Evolutionary conservation across 2,329 filamentous ascomycete genomes (phyloP), one percentile per base, ranked within the genome.

Genomic region (Aspergillus floridensis): DNA sequence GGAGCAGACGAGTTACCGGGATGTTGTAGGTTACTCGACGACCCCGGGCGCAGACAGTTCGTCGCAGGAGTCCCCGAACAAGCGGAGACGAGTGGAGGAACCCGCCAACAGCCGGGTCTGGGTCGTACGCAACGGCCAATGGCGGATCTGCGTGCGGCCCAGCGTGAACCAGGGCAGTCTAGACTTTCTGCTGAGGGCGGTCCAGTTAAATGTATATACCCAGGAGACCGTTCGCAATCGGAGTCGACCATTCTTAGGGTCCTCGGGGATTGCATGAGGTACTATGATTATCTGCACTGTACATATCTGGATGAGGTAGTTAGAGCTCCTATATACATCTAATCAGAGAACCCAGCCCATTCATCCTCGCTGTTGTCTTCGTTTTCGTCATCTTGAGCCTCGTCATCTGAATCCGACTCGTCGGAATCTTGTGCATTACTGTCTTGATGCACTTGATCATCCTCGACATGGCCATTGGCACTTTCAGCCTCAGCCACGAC

Each of bases 161-260:
- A 72, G 72, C 11, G 63, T 66, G 4, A 79, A 76, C 68, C 70
- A 64, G 31, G 79, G 78, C 41, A 79, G 80, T 2, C 81, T 88
- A 58, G 89, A 93, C 75, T 88, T 91, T 59, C 82, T 91, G 22
- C 81, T 96, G 53, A 81, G 89, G 16, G 90, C 87, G 0, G 89
- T 93, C 35, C 92, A 90, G 74, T 71, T 96, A 26, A 89, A 96
- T 65, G 89, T 88, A 0, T 84, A 87, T 66, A 88, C 82, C 56
- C 82, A 81, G 7, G 86, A 93, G 74, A 79, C 81, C 62, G 82
- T 82, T 11, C 83, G 90, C 63, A 96, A 96, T 76, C 76, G 76
- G 53, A 74, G 80, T 53, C 82, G 89, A 62, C 77, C 76, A 0
- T 96, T 96, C 71, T 73, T 96, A 58, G 69, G 58, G 35, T 59